Conservation (phyloP, 1,284 basidiomycete species). For the Singerocomus inundabilis region DNA sequence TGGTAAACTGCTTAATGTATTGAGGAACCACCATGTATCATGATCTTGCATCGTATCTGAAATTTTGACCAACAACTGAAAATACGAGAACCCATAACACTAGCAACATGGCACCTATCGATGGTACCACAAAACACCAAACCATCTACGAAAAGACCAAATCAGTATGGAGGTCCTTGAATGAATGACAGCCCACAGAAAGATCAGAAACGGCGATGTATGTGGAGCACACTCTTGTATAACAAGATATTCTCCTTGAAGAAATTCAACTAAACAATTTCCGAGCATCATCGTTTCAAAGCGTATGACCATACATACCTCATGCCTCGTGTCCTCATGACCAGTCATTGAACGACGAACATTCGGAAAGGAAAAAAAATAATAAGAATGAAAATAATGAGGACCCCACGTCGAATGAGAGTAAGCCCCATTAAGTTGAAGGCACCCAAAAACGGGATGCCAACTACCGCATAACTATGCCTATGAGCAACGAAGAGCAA, state of each 20-base stretch:
- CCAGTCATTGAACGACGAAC: conserved; percentile 41
- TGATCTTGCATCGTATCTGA: too few species aligned
- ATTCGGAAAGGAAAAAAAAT: conserved; percentile 38
- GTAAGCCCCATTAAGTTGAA: conserved; percentile 89
- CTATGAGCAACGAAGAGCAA: conserved; percentile 74
- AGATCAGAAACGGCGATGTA: conserved; percentile 64
- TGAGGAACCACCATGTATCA: background rate
- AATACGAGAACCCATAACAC: background rate
- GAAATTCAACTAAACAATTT: conserved; percentile 66
- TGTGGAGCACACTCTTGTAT: conserved; percentile 67
- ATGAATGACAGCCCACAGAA: background rate
- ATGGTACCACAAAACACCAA: background rate
- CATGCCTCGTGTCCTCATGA: background rate
- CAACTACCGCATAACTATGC: conserved; percentile 82
- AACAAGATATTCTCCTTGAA: conserved; percentile 77
- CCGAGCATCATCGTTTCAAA: conserved; percentile 48
- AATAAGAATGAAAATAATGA: conserved; percentile 44
- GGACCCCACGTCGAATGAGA: conserved; percentile 58
- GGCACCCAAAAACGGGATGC: conserved; percentile 35
- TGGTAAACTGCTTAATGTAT: background rate
- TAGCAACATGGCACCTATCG: background rate
- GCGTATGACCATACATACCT: conserved; percentile 36
- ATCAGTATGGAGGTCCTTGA: conserved; percentile 9
- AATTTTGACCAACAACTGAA: background rate
- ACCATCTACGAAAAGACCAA: background rate